A percentile compares a stretch with the other conserved stretches of the same genome.
These are phyloP conservation scores for Coemansia interrupta DNA, from an alignment of 192 early-diverging fungal genomes.

Conservation along the genomic window DNA sequence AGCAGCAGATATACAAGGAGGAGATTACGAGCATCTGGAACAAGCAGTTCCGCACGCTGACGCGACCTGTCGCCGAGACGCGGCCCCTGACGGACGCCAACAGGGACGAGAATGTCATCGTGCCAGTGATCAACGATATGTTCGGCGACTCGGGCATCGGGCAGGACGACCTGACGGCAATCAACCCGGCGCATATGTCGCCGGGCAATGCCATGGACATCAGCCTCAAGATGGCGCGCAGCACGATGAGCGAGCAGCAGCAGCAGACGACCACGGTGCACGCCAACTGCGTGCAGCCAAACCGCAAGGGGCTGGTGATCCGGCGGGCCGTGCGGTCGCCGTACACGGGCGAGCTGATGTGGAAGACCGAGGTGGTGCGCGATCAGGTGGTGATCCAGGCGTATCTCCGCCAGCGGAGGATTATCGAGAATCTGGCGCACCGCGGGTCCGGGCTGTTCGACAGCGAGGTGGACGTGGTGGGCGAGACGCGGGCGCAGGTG, in stretches of 20 bases:
- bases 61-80: slow-evolving; percentile 52
- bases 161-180: slow-evolving; percentile 10
- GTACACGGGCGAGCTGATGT: slow-evolving; percentile 63
- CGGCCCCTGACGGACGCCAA: slow-evolving; percentile 24
- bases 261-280: slow-evolving; percentile 27
- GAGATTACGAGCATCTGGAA: slow-evolving; percentile 95
- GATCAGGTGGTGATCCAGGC: slow-evolving; percentile 84
- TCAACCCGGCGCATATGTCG: slow-evolving; percentile 17
- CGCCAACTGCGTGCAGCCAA: slow-evolving; percentile 42
- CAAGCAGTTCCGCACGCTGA: slow-evolving; percentile 70
- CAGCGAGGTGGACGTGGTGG: slow-evolving; percentile 19
- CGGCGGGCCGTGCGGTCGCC: slow-evolving; percentile 43
- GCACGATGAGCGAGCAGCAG: slow-evolving; percentile 3
- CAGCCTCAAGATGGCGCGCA: slow-evolving; percentile 27
- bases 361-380: slow-evolving; percentile 76
- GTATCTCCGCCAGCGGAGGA: slow-evolving; percentile 77
- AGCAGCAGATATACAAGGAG: slow-evolving; percentile 89
- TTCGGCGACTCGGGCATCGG: slow-evolving; percentile 41
- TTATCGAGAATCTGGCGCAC: slow-evolving; percentile 65
- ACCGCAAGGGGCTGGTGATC: slow-evolving; percentile 42
- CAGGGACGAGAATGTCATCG: slow-evolving; percentile 39
- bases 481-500: slow-evolving; percentile 62
- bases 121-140: slow-evolving; percentile 46
- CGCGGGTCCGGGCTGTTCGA: slow-evolving; percentile 11
- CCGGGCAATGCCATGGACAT: slow-evolving; percentile 39